Evolutionary conservation across 441 rosid species (phyloP), one percentile per base, ranked within the genome.

Genomic region (Oxalis stricta): DNA sequence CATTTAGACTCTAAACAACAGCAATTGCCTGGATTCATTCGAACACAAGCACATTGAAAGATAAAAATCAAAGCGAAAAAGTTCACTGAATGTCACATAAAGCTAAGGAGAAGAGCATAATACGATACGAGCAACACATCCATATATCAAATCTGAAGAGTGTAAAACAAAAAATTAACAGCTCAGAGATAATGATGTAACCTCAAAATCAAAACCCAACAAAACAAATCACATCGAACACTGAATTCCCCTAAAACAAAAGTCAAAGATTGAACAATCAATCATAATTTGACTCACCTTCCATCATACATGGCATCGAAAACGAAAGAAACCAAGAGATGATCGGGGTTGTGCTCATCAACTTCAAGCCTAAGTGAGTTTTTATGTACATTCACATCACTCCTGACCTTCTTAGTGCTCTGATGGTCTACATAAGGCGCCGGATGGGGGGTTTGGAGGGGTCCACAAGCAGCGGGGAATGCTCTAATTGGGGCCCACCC

Each of bases 221-320:
- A 35, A 7, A 35, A 24, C 34, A 18, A 13, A 22, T 29, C 29
- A 16, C 17, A 26, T 2, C 31, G 2, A 6, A 26, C 3, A 1
- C 8, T 5, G 10, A 26, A 24, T 3, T 3, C 28, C 28, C 5
- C 4, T 24, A 24, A 4, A 24, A 24, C 8, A 24, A 8, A 24
- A 24, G n/a, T n/a, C n/a, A n/a, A n/a, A n/a, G n/a, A n/a, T n/a
- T n/a, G n/a, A n/a, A 18, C 12, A 28, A 46, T 24, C 40, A 29
- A 40, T 10, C 41, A 19, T 38, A 24, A 34, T 31, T 23, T 6
- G 7, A 29, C 69, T 51, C 36, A 83, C 96, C 96, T 78, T 44
- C 98, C 98, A 56, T 80, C 75, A 61, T 69, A 74, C 38, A 83
- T 33, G 38, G 98, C 96, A 58, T 89, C 93, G 29, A 85, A 89